phyloP scores from a whole-genome alignment of 2,329 filamentous ascomycete genomes.

The Microcyclosporella mali region DNA sequence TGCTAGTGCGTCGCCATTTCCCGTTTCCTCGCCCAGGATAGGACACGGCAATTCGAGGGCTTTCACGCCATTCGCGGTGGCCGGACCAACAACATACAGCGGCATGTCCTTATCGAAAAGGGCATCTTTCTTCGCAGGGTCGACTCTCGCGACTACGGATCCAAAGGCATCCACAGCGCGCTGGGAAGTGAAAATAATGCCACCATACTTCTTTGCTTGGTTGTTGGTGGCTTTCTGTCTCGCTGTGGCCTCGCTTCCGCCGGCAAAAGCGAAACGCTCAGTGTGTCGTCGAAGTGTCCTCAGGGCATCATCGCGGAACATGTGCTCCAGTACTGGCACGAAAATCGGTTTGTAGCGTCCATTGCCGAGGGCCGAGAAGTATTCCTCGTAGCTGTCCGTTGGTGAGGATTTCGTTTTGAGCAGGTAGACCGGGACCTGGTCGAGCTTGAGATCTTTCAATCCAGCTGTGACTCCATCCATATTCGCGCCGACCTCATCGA shows the following conservation, averaged over 20 bases:
- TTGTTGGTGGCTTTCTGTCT: conserved; percentile 29
- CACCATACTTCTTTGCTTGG: conserved; percentile 53
- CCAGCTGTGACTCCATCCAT: conserved; percentile 25
- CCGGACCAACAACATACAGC: conserved; percentile 76
- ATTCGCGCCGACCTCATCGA: conserved; percentile 1
- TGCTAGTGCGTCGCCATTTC: conserved; percentile 76
- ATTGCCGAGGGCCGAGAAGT: conserved; percentile 48
- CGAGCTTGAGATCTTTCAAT: conserved; percentile 21
- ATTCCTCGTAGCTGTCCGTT: conserved; percentile 64
- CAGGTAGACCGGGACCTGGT: conserved; percentile 55
- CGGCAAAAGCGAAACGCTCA: conserved; percentile 35
- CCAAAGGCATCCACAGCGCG: conserved; percentile 74
- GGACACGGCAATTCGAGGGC: conserved; percentile 47
- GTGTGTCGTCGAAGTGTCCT: conserved; percentile 49
- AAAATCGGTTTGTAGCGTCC: conserved; percentile 59
- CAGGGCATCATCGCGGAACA: conserved; percentile 56
- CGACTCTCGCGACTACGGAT: conserved; percentile 52
- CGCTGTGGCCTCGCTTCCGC: conserved; percentile 22
- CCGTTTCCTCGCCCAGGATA: conserved; percentile 73
- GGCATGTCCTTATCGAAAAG: conserved; percentile 45
- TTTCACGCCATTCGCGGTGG: conserved; percentile 67
- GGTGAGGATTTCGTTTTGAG: conserved; percentile 73
- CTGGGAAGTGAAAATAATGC: conserved; percentile 79
- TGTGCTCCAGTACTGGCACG: conserved; percentile 70
- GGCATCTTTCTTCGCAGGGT: conserved; percentile 27